Conservation (phyloP, 176 grass and related monocot genomes). For the Avena sativa region DNA sequence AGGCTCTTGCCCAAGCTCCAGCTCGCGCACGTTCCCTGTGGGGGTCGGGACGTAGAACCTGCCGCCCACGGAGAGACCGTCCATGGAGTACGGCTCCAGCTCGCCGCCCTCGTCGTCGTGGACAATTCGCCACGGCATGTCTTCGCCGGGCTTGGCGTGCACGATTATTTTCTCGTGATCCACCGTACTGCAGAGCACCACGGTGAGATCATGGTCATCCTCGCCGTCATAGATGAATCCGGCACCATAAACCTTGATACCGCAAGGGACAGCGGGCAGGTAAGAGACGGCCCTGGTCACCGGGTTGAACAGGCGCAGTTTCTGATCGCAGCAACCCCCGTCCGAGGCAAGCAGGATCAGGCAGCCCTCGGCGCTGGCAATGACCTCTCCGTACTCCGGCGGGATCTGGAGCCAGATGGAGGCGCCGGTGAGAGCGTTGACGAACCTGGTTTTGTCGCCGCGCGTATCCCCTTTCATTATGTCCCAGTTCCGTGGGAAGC, state of each 20-base stretch:
- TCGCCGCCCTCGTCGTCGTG: not conserved
- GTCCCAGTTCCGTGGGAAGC: conserved; percentile 2
- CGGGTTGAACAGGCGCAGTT: not conserved
- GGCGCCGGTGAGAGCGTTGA: not conserved
- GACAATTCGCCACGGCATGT: not conserved
- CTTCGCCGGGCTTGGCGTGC: not conserved
- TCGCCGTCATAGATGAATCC: not conserved
- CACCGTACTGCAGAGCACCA: not conserved
- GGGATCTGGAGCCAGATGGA: not conserved
- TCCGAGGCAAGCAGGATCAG: not conserved
- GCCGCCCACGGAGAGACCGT: not conserved
- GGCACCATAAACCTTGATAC: not conserved
- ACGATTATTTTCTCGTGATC: not conserved
- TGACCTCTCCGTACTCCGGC: not conserved
- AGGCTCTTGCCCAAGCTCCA: not conserved
- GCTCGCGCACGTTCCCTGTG: not conserved
- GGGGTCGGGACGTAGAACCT: not conserved
- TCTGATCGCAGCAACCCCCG: not conserved
- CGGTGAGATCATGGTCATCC: not conserved
- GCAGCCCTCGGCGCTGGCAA: not conserved
- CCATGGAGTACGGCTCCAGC: too few relatives aligned
- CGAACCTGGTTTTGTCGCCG: not conserved
- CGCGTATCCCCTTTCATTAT: rapidly evolving
- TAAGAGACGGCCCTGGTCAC: not conserved
- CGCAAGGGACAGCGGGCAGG: not conserved